Conservation (phyloP, 176 grass and related monocot species). For the Melocanna baccifera region DNA sequence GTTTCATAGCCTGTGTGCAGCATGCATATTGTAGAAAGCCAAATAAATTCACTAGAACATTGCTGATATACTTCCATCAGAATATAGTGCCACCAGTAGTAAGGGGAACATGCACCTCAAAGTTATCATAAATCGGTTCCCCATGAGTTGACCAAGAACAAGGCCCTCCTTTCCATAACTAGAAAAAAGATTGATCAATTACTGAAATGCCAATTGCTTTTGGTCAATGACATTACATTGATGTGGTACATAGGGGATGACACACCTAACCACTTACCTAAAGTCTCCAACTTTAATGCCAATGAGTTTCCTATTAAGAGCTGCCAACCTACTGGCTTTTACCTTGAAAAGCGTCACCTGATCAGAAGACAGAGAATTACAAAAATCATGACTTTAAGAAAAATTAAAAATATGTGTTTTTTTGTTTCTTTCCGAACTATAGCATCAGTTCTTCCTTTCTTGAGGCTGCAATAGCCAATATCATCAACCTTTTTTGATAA, state of each 20-base stretch:
- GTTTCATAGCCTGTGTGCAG: neutral
- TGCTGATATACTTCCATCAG: neutral
- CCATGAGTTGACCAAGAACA: conserved; percentile 76
- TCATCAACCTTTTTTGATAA: neutral
- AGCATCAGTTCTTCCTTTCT: neutral
- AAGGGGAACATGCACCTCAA: conserved; percentile 58
- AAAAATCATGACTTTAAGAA: neutral
- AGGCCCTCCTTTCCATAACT: conserved; percentile 85
- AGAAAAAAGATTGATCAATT: conserved; percentile 21
- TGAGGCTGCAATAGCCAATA: neutral
- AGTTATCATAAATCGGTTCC: conserved; percentile 84
- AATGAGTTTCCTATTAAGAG: conserved; percentile 72
- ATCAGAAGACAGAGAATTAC: conserved; percentile 30
- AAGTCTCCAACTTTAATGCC: conserved; percentile 90
- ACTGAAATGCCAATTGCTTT: neutral
- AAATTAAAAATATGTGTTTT: neutral
- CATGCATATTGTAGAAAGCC: neutral
- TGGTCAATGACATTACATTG: neutral
- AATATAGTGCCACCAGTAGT: neutral
- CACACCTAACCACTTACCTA: conserved; percentile 56
- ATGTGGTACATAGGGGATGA: neutral
- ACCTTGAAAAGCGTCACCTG: conserved; percentile 90
- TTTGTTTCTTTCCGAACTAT: neutral
- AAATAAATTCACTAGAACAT: neutral
- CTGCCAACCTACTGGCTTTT: conserved; percentile 69